A percentile compares a stretch with the other conserved stretches of the same genome.
Conservation (phyloP, 306 rosid genomes). For the Quillaja saponaria region DNA sequence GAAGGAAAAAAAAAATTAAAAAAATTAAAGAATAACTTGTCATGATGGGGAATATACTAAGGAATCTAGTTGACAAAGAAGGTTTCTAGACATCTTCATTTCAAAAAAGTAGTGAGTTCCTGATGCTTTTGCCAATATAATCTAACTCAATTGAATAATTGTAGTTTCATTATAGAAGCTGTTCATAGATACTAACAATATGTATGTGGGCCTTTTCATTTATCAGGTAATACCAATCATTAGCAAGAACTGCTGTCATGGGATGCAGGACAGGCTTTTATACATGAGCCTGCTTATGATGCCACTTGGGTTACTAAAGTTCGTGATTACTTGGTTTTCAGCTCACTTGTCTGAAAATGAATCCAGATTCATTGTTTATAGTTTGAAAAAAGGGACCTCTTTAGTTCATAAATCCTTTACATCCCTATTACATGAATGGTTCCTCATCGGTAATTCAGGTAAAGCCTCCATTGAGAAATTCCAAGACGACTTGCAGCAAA, state of each 20-base stretch:
- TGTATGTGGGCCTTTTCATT: conserved; percentile 17
- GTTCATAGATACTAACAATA: conserved; percentile 18
- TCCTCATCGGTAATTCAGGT: conserved; percentile 77
- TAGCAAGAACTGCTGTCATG: conserved; percentile 51
- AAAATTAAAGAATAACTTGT: conserved; percentile 16
- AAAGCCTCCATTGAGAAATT: conserved; percentile 68
- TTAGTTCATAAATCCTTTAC: conserved; percentile 52
- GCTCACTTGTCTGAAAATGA: conserved; percentile 70
- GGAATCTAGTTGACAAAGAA: too few species aligned
- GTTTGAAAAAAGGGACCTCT: conserved; percentile 45
- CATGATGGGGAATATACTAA: not conserved
- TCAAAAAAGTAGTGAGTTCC: not conserved
- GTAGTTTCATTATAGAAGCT: conserved; percentile 18
- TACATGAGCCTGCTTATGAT: conserved; percentile 72
- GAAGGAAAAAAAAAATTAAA: conserved; percentile 14
- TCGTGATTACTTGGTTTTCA: conserved; percentile 83
- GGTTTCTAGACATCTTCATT: too few species aligned
- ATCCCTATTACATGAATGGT: conserved; percentile 76
- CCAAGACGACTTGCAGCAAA: conserved; percentile 58
- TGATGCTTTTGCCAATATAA: not conserved
- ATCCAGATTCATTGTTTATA: conserved; percentile 54
- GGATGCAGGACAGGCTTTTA: conserved; percentile 64
- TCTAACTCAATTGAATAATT: conserved; percentile 18
- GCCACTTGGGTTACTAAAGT: conserved; percentile 90
- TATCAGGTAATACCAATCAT: conserved; percentile 77